Conservation (phyloP, 2,329 filamentous ascomycete genomes). For the Neoscytalidium dimidiatum region DNA sequence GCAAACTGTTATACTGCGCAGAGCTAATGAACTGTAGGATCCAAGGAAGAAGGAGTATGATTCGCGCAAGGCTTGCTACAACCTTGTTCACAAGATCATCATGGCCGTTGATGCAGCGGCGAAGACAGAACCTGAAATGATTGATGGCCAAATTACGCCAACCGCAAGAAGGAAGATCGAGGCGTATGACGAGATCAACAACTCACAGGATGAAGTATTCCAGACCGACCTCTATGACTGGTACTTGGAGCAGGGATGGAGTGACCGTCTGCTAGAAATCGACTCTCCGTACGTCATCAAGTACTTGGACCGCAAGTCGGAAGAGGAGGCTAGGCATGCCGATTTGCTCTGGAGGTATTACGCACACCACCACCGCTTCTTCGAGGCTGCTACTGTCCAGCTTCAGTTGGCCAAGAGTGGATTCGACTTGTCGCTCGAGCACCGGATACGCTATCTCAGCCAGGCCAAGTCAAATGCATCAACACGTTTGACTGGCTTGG, state of each 20-base stretch:
- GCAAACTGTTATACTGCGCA: no score
- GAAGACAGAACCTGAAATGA: slow-evolving; percentile 66
- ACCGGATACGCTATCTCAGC: slow-evolving; percentile 85
- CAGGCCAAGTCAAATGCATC: slow-evolving; percentile 91
- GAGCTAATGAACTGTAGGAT: slow-evolving; percentile 53
- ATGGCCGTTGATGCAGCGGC: slow-evolving; percentile 73
- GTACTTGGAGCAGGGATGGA: slow-evolving; percentile 86
- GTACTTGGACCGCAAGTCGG: slow-evolving; percentile 78
- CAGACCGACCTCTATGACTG: slow-evolving; percentile 97
- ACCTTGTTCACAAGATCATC: slow-evolving; percentile 82
- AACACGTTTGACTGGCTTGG: slow-evolving; percentile 74
- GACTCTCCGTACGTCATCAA: slow-evolving; percentile 83
- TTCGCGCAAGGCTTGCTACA: slow-evolving; percentile 76
- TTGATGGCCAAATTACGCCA: slow-evolving; percentile 77
- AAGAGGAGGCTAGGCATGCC: slow-evolving; percentile 72
- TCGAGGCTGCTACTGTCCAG: slow-evolving; percentile 86
- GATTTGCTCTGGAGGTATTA: slow-evolving; percentile 94
- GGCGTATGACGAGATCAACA: slow-evolving; percentile 87
- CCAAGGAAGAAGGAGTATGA: slow-evolving; percentile 67
- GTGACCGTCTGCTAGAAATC: slow-evolving; percentile 80
- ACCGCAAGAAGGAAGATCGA: slow-evolving; percentile 79
- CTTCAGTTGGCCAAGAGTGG: slow-evolving; percentile 79
- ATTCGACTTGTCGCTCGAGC: slow-evolving; percentile 76
- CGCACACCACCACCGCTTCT: slow-evolving; percentile 79
- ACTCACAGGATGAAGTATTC: slow-evolving; percentile 89